These are phyloP conservation scores for Psilocybe tampanensis DNA, from an alignment of 768 basidiomycete species.

Conservation along the genomic window DNA sequence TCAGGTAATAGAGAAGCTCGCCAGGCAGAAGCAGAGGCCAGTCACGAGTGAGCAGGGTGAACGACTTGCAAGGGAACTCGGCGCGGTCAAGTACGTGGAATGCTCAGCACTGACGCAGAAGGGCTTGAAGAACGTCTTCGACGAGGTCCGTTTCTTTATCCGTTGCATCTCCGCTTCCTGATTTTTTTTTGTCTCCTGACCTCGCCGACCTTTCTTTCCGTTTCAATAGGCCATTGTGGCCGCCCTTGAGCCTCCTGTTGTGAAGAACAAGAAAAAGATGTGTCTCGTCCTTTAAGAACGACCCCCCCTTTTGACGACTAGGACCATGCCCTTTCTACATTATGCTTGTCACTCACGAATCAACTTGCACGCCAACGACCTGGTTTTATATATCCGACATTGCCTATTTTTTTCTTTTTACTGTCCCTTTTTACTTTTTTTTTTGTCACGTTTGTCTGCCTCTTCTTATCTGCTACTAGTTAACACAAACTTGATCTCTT, in stretches of 20 bases:
- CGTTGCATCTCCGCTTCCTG: conserved; percentile 11
- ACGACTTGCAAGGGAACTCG: conserved; percentile 93
- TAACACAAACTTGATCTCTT: conserved; percentile 40
- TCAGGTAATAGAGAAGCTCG: conserved; percentile 92
- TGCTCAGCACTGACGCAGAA: conserved; percentile 99
- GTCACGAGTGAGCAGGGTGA: conserved; percentile 89
- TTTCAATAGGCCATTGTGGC: conserved; percentile 92
- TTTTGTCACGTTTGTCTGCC: conserved; percentile 28
- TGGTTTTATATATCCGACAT: conserved; percentile 49
- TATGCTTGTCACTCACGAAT: conserved; percentile 37
- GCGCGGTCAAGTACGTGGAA: conserved; percentile 99
- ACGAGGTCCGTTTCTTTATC: conserved; percentile 79
- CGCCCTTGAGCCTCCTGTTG: conserved; percentile 91
- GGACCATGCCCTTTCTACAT: conserved; percentile 27
- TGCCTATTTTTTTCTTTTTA: conserved; percentile 31
- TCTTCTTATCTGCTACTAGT: conserved; percentile 36
- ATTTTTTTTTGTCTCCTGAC: conserved; percentile 10
- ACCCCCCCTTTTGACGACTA: conserved; percentile 35
- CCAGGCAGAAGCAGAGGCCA: conserved; percentile 95
- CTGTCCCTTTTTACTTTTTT: conserved; percentile 19
- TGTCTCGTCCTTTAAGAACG: conserved; percentile 82
- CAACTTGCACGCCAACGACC: conserved; percentile 42
- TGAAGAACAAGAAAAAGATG: conserved; percentile 70
- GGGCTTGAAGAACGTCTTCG: conserved; percentile 99
- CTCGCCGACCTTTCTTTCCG: conserved; percentile 7